Evolutionary conservation across 2,329 filamentous ascomycete genomes (phyloP).

Genomic region (Colletotrichum gloeosporioides): DNA sequence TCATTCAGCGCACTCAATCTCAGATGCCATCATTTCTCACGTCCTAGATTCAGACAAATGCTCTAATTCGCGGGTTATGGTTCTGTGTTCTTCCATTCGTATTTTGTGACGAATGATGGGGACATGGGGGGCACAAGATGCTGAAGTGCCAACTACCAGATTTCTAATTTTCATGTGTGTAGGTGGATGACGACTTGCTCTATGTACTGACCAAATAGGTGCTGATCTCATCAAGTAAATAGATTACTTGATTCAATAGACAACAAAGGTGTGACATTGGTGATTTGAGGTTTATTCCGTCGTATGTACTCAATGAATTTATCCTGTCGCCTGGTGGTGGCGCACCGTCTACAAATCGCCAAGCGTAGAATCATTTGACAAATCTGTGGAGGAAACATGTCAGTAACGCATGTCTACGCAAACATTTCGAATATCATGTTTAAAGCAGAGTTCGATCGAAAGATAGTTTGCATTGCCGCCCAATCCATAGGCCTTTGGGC

Average conservation of each 20-base stretch:
- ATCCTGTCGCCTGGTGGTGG: no score
- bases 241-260: no score
- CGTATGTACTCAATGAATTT: accelerated
- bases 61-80: no score
- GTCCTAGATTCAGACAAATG: no score
- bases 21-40: no score
- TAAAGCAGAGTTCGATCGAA: accelerated
- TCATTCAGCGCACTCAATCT: no score
- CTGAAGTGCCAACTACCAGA: neutral
- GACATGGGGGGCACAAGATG: neutral
- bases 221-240: neutral
- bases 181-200: accelerated
- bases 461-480: neutral
- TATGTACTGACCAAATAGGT: neutral
- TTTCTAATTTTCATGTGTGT: neutral
- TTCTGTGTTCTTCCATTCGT: no score
- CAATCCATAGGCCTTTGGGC: no score
- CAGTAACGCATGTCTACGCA: neutral
- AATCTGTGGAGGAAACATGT: neutral
- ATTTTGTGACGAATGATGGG: no score
- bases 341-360: neutral
- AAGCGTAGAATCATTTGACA: neutral
- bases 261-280: no score
- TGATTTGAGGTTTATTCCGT: no score
- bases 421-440: neutral